Evolutionary conservation across 1,284 basidiomycete species (phyloP).

Genomic region (Wallemia ichthyophaga): DNA sequence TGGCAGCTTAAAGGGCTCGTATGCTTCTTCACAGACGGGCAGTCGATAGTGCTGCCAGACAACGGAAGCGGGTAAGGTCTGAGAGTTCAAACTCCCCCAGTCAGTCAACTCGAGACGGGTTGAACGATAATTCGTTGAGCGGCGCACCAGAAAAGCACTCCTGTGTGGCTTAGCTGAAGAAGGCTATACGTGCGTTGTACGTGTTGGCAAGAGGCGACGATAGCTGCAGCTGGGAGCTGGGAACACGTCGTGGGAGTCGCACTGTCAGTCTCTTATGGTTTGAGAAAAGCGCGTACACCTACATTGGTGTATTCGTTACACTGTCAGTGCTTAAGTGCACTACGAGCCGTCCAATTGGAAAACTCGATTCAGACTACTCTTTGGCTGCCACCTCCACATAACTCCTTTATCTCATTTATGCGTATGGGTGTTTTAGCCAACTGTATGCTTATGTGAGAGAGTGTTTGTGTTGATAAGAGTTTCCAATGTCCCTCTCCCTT

Average conservation of each 20-base stretch:
- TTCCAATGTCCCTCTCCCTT: not conserved
- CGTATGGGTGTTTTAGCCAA: not conserved
- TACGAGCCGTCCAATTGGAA: not conserved
- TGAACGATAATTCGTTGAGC: not conserved
- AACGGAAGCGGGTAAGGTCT: not conserved
- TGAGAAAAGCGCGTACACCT: not conserved
- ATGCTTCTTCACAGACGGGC: not conserved
- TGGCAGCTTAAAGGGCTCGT: not conserved
- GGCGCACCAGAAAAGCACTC: not conserved
- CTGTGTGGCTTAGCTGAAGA: not conserved
- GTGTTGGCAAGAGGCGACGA: not conserved
- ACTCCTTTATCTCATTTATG: not conserved
- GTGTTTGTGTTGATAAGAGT: no score
- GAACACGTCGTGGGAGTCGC: not conserved
- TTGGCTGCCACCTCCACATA: not conserved
- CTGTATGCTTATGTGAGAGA: not conserved
- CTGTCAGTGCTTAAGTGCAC: not conserved
- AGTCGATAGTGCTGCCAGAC: not conserved
- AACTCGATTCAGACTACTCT: constrained; percentile 1
- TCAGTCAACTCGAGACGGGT: not conserved
- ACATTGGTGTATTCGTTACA: not conserved
- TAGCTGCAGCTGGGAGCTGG: not conserved
- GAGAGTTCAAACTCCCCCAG: not conserved
- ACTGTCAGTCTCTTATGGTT: not conserved
- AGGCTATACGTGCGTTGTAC: no score